Evolutionary conservation across 2,329 filamentous ascomycete species (phyloP).

Genomic region (Ceratocystis cubensis): DNA sequence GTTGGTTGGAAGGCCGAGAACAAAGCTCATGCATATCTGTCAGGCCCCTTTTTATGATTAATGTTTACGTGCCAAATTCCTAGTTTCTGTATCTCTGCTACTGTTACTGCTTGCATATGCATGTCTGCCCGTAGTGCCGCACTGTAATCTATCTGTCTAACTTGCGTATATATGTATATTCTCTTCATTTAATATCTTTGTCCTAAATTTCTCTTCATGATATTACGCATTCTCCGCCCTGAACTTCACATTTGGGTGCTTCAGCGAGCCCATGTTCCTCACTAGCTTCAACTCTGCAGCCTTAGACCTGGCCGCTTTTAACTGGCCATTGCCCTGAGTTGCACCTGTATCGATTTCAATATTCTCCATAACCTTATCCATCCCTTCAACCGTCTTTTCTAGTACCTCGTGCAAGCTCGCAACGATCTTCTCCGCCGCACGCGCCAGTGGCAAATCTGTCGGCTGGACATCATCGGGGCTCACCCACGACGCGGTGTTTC

Average conservation of each 20-base stretch:
- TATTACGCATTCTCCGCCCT: constrained; percentile 34
- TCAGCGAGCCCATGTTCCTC: constrained; percentile 56
- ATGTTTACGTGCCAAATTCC: not conserved
- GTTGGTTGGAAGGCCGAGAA: not conserved
- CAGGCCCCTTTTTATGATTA: not conserved
- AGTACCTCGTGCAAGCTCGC: constrained; percentile 87
- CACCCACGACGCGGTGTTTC: constrained; percentile 53
- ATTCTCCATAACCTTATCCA: constrained; percentile 37
- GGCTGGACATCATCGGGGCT: constrained; percentile 58
- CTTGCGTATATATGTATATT: not conserved
- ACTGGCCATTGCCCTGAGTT: constrained; percentile 44
- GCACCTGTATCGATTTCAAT: constrained; percentile 35
- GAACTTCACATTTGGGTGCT: constrained; percentile 53
- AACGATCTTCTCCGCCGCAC: constrained; percentile 72
- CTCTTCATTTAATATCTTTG: not conserved
- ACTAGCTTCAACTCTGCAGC: constrained; percentile 82
- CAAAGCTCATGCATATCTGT: not conserved
- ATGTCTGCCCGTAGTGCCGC: not conserved
- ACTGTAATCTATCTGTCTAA: not conserved
- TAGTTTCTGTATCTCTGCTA: not conserved
- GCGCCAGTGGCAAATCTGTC: constrained; percentile 66
- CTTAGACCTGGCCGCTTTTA: constrained; percentile 52
- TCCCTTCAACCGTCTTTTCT: constrained; percentile 51
- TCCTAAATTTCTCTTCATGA: not conserved
- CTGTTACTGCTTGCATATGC: not conserved